Evolutionary conservation across 495 filamentous ascomycete genomes (phyloP), one percentile per base, ranked within the genome.

Genomic region (Cryomyces antarcticus): DNA sequence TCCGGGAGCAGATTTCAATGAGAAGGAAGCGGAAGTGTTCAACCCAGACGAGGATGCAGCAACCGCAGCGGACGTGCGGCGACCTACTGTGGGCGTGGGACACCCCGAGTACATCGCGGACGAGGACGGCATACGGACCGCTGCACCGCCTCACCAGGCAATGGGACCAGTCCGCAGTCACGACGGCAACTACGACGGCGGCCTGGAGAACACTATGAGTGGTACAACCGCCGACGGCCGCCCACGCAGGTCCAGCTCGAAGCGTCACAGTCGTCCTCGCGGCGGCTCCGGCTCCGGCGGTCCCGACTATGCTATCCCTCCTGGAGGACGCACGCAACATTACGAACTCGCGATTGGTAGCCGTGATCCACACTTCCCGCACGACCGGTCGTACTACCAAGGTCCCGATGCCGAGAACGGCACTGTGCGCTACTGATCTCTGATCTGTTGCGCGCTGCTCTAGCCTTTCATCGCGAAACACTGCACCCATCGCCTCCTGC

Each of bases 1-100:
- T 48, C 79, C 80, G 3, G 80, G 73, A 2, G 78, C 82, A 57
- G 82, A 87, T 45, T 51, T 49, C 37, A 52, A 57, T 38, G 52
- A 53, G n/a, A 50, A 46, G 13, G 55, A 57, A 37, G 30, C 38
- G n/a, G 41, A 55, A 28, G 11, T 37, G 9, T 46, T 45, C 30
- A 30, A 43, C n/a, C 44, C 38, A 7, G 46, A 49, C 39, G 49
- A 58, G 6, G 54, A 53, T 24, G 36, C 52, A 3, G 51, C 47
- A 33, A 47, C 44, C n/a, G 52, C 44, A 9, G 43, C 35, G 9
- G 52, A 57, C 29, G 49, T 51, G 7, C 30, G 40, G 6, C 33
- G 52, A 17, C 48, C 49, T 24, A 34, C 36, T 33, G 45, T 47
- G 9, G 43, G 33, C 7, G 33, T 35, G 9, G 33, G 33, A 3